phyloP scores from a whole-genome alignment of 2,329 filamentous ascomycete species.

The Beauveria rudraprayagi region DNA sequence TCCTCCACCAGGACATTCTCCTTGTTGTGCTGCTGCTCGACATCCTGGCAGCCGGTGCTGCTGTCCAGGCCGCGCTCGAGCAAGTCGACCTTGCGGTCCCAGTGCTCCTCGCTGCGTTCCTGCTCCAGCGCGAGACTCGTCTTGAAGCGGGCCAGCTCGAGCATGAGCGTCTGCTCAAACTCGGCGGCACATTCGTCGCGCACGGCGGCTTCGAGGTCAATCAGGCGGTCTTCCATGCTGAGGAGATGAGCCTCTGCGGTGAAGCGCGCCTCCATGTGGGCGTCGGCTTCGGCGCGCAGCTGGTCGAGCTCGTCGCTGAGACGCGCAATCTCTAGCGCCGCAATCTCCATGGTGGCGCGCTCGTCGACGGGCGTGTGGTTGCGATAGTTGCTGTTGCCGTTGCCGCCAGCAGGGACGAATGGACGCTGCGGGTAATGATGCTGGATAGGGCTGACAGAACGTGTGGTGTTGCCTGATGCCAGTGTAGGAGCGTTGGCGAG shows the following conservation, averaged over 20 bases:
- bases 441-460: slow-evolving; percentile 23
- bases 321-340: slow-evolving; percentile 72
- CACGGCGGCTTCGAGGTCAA: slow-evolving; percentile 70
- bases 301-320: slow-evolving; percentile 65
- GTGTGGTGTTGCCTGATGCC: slow-evolving; percentile 15
- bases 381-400: slow-evolving; percentile 23
- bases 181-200: slow-evolving; percentile 84
- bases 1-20: slow-evolving; percentile 56
- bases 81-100: slow-evolving; percentile 76
- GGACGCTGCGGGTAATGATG: slow-evolving; percentile 29
- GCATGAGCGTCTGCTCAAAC: slow-evolving; percentile 68
- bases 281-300: slow-evolving; percentile 58
- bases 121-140: slow-evolving; percentile 68
- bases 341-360: slow-evolving; percentile 70
- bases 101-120: slow-evolving; percentile 73
- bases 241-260: slow-evolving; percentile 67
- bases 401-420: slow-evolving; percentile 31
- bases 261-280: slow-evolving; percentile 61
- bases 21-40: slow-evolving; percentile 49
- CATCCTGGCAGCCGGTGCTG: slow-evolving; percentile 25
- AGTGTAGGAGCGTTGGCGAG: slow-evolving; percentile 27
- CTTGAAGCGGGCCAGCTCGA: slow-evolving; percentile 77
- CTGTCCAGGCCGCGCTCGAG: slow-evolving; percentile 41
- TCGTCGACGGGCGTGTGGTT: slow-evolving; percentile 39
- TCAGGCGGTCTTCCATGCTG: slow-evolving; percentile 56